Conservation (phyloP, 352 stramenopile genomes). For the Hyaloperonospora brassicae region DNA sequence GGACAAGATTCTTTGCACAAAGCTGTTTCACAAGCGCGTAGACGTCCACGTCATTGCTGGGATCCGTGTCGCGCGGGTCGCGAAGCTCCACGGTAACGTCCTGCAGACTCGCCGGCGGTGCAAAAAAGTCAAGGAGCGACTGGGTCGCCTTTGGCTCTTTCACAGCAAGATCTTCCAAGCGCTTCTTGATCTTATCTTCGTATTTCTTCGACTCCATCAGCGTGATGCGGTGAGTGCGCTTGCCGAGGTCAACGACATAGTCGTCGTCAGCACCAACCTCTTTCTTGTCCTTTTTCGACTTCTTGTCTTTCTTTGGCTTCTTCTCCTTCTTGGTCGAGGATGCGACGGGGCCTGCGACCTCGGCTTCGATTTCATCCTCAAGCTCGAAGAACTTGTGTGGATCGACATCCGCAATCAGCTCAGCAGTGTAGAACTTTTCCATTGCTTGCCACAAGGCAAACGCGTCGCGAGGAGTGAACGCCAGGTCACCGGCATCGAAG, state of each 20-base stretch:
- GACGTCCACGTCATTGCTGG: constrained; percentile 55
- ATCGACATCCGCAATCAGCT: constrained; percentile 87
- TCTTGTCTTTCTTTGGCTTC: constrained; percentile 43
- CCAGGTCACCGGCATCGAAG: constrained; percentile 73
- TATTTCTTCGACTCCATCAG: constrained; percentile 97
- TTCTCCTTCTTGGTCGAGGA: constrained; percentile 43
- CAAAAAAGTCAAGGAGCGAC: constrained; percentile 74
- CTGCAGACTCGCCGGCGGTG: constrained; percentile 51
- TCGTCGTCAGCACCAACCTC: constrained; percentile 60
- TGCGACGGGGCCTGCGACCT: constrained; percentile 10
- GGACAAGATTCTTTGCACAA: constrained; percentile 47
- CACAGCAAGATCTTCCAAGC: constrained; percentile 81
- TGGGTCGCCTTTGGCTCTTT: constrained; percentile 87
- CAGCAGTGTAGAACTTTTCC: constrained; percentile 57
- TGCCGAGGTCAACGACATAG: constrained; percentile 62
- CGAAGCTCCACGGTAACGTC: constrained; percentile 49
- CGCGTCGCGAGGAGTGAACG: constrained; percentile 96
- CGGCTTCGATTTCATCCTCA: constrained; percentile 31
- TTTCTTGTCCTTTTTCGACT: constrained; percentile 62
- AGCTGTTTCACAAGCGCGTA: constrained; percentile 68
- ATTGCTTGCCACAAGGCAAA: constrained; percentile 93
- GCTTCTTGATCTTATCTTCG: constrained; percentile 93
- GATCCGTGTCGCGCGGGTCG: constrained; percentile 40
- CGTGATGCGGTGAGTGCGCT: constrained; percentile 90
- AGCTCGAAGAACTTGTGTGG: constrained; percentile 92